Evolutionary conservation across 2,329 filamentous ascomycete genomes (phyloP).

Genomic region (Cercospora beticola): DNA sequence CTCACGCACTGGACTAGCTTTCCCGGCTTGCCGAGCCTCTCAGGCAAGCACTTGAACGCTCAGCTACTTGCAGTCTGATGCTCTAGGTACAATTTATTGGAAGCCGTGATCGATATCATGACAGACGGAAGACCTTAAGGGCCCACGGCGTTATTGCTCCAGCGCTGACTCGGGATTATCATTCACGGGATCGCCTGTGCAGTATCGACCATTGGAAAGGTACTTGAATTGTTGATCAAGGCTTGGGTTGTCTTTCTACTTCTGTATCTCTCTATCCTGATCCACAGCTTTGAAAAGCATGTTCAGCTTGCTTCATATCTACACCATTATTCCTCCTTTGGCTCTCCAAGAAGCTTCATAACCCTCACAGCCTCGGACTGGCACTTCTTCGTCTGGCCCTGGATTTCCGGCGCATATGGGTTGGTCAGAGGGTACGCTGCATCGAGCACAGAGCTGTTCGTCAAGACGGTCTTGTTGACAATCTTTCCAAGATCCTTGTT

Average conservation of each 20-base stretch:
- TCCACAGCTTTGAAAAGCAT: too few species aligned
- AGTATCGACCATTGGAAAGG: too few species aligned
- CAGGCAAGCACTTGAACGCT: not conserved
- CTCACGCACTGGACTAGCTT: not conserved
- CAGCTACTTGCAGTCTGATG: not conserved
- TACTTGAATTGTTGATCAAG: too few species aligned
- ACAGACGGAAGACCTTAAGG: too few species aligned
- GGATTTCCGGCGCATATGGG: conserved; percentile 24
- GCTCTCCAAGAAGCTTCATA: conserved; percentile 11
- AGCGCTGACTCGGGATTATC: too few species aligned
- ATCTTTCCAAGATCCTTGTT: conserved; percentile 28
- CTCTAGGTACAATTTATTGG: not conserved
- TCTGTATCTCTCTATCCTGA: too few species aligned
- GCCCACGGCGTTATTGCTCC: too few species aligned
- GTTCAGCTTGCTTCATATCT: not conserved
- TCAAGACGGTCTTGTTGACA: conserved; percentile 25
- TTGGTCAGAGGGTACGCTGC: conserved; percentile 26
- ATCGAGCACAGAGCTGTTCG: conserved; percentile 21
- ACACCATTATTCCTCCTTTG: not conserved
- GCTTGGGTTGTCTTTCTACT: too few species aligned
- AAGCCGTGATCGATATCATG: not conserved
- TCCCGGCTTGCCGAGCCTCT: not conserved
- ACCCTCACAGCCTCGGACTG: conserved; percentile 20
- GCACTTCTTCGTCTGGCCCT: conserved; percentile 25
- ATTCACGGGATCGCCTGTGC: too few species aligned